Evolutionary conservation across 2,329 filamentous ascomycete genomes (phyloP).

Genomic region (Davidsoniella virescens): DNA sequence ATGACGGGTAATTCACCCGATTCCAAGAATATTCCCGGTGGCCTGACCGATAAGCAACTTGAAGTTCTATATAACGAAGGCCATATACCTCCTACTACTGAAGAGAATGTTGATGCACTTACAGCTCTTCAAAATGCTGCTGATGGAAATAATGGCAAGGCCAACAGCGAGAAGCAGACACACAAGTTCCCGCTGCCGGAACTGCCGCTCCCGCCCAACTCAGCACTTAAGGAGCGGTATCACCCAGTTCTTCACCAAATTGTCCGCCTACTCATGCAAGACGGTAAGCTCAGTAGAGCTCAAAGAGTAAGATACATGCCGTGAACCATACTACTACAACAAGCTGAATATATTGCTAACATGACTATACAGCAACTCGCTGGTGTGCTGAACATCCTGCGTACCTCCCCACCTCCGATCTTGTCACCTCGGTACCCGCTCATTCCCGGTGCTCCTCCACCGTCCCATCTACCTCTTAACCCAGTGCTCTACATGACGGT

Average conservation of each 20-base stretch:
- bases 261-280: conserved; percentile 76
- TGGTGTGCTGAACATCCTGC: conserved; percentile 66
- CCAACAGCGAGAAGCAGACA: conserved; percentile 28
- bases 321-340: neutral
- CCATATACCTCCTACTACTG: conserved; percentile 23
- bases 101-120: conserved; percentile 10
- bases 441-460: conserved; percentile 59
- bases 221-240: conserved; percentile 65
- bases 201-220: conserved; percentile 42
- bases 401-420: conserved; percentile 65
- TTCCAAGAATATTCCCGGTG: conserved; percentile 17
- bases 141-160: conserved; percentile 14
- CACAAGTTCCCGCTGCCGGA: conserved; percentile 64
- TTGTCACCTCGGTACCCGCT: conserved; percentile 55
- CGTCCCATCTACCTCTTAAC: conserved; percentile 69
- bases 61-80: conserved; percentile 27
- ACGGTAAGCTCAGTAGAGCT: conserved; percentile 82
- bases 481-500: conserved; percentile 79
- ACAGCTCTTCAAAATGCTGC: conserved; percentile 13
- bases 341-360: neutral
- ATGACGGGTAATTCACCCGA: too few relatives aligned
- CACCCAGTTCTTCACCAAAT: conserved; percentile 74
- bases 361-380: conserved; percentile 55
- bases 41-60: conserved; percentile 28
- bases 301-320: conserved; percentile 52